These are phyloP conservation scores for Nelumbo lutea DNA, from an alignment of 164 flowering plant genomes.

Conservation along the genomic window DNA sequence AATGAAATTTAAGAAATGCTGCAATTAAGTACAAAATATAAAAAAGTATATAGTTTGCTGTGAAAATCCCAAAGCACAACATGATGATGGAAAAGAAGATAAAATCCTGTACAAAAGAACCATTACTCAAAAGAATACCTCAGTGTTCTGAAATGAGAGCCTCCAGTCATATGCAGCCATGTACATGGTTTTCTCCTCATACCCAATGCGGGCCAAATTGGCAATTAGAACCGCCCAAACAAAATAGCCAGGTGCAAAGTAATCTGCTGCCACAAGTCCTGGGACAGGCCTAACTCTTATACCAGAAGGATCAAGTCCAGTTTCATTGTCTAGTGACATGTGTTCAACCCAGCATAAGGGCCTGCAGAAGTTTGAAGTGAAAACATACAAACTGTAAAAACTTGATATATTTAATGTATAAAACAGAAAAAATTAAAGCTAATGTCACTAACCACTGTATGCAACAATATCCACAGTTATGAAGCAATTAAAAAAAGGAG, in stretches of 20 bases:
- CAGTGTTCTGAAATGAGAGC: slow-evolving; percentile 71
- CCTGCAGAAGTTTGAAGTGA: slow-evolving; percentile 27
- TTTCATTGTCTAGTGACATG: slow-evolving; percentile 73
- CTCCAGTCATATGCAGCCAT: slow-evolving; percentile 91
- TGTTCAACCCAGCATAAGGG: slow-evolving; percentile 79
- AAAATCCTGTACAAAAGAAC: too few species aligned
- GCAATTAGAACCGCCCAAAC: slow-evolving; percentile 84
- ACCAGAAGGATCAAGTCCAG: slow-evolving; percentile 69
- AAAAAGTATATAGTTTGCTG: background rate
- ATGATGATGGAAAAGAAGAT: background rate
- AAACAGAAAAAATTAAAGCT: background rate
- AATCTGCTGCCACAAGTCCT: slow-evolving; percentile 81
- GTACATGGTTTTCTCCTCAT: slow-evolving; percentile 80
- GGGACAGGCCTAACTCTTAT: slow-evolving; percentile 62
- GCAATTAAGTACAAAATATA: background rate
- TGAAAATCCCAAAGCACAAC: background rate
- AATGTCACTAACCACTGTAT: too few species aligned
- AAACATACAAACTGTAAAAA: background rate
- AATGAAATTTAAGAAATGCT: background rate
- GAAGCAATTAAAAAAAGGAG: too few species aligned
- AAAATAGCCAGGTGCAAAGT: slow-evolving; percentile 73
- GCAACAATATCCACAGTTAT: too few species aligned
- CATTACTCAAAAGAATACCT: slow-evolving; percentile 31
- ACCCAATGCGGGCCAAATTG: slow-evolving; percentile 70
- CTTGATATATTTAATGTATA: background rate